Base-by-base conservation (phyloP, 179 eudicot species). In the Amaranthus tricolor region DNA sequence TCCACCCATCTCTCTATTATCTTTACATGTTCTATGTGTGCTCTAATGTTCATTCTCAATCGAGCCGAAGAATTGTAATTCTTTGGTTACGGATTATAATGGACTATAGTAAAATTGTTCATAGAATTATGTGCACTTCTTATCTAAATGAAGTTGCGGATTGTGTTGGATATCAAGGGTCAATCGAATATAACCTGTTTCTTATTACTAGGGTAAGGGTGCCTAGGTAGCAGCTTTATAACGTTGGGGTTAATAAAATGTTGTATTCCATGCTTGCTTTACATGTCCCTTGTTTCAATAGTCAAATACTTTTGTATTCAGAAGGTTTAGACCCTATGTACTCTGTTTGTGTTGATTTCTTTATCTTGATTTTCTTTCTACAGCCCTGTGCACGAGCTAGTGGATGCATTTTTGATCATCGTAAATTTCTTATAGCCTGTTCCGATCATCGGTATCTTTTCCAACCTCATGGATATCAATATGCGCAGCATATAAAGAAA, bases 321-420 rank as follows among this genome's bases (percentile, higher is more conserved):
- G 51, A 61, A 68, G 48, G 58, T 62, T 62, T 68, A 24, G 40
- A 31, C 0, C 40, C 3, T 4, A 15, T 24, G 47, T 56, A 66
- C 53, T 56, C 43, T 49, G 5, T 51, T 78, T 10, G 21, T 62
- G 31, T 70, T 67, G 71, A 19, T 70, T 60, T 45, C 69, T 52
- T 68, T 49, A 9, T 48, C 16, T 9, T 50, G 0, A 50, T 50
- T 70, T 74, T 9, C 55, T 63, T 48, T 68, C 72, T 75, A 74
- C 86, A 94, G 98, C 97, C 98, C 58, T 94, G 98, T 85, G 96
- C 97, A 65, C 94, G 98, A 75, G 91, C 93, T 53, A 87, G 84
- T 83, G 88, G 95, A 72, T 92, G 97, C 88, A 83, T 86, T 66
- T 94, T 94, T 77, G 97, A 94, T 79, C 98, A 94, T 76, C 93